Base-by-base conservation (phyloP, 2,329 filamentous ascomycete species). In the Pseudogymnoascus verrucosus region DNA sequence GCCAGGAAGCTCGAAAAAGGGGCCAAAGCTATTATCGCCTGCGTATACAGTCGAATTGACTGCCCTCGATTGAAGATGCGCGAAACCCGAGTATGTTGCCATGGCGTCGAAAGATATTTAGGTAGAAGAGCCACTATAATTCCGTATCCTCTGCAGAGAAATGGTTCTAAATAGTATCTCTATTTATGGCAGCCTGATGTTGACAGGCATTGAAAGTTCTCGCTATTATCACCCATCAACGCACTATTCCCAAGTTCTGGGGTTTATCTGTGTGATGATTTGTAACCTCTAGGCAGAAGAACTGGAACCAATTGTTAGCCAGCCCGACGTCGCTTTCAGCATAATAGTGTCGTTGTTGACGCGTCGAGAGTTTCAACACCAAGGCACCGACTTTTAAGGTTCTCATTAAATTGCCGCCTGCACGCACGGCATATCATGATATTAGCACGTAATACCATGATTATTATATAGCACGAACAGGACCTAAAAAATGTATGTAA, bases 1-100 rank as follows among this genome's bases (percentile, higher is more conserved):
- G 12, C 62, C 62, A 28, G 65, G 63, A 31, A 65, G 31, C 10
- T 66, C 1, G 14, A 67, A 62, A 16, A 67, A 64, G 3, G 67
- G 67, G 2, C 67, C 67, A 51, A 68, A 68, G 26, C 23, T 67
- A 59, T 64, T 65, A 54, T 68, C 66, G 28, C 31, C 40, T n/a
- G 23, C 23, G 23, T 16, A 5, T 2, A 5, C 6, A 37, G 63
- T 64, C 4, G 63, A 65, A 40, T 67, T 67, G 59, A 37, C 23
- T 11, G 40, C 21, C 16, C 28, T 62, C 36, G 47, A 37, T 26
- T 54, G 6, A 31, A 66, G 63, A 42, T 44, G 19, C 16, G 34
- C 21, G 21, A 64, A 61, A n/a, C 37, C 16, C 6, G 23, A 2
- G 26, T 60, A 28, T 16, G 28, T 65, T 8, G 62, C 54, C 66